Evolutionary conservation across 129 eudicot species (phyloP), one percentile per base, ranked within the genome.

Genomic region (Lactuca saligna): DNA sequence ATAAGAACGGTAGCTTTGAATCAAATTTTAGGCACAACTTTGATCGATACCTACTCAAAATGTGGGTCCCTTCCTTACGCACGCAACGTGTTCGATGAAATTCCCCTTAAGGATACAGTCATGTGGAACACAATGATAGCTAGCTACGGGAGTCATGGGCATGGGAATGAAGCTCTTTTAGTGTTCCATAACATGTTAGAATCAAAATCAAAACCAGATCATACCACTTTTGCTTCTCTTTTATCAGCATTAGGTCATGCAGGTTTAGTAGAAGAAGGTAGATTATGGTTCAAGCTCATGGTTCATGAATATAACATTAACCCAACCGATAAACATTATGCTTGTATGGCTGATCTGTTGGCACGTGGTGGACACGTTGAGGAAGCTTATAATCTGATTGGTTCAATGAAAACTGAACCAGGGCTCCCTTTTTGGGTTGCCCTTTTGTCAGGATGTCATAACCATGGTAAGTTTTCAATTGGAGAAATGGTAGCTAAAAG

Each of bases 191-290:
- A 77, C 42, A 85, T 91, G 97, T 56, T 67, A 33, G 78, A 85
- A 65, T 53, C 82, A 58, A 69, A 78, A 48, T 37, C 62, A 51
- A 69, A 80, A 61, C 97, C 93, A 57, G 97, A 91, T 37, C 73
- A 80, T 67, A 81, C 88, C 8, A 91, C 91, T 41, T 88, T 91
- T 83, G 87, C 96, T 39, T 77, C 86, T 61, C 87, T 88, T 10
- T 79, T 88, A 48, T 88, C 97, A 17, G 97, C 97, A 35, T 57
- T 88, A 69, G 81, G 97, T 75, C 97, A 91, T 54, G 77, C 93
- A 5, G 96, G 97, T 53, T 78, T 91, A 73, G 88, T 88, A 34
- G 74, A 83, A 31, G 88, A 91, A 80, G 97, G 97, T 66, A 69
- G 29, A 17, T 49, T 80, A 53, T 91, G 93, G 90, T 88, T 88